Conservation (phyloP, 495 filamentous ascomycete genomes). For the Penicillium macrosclerotiorum region DNA sequence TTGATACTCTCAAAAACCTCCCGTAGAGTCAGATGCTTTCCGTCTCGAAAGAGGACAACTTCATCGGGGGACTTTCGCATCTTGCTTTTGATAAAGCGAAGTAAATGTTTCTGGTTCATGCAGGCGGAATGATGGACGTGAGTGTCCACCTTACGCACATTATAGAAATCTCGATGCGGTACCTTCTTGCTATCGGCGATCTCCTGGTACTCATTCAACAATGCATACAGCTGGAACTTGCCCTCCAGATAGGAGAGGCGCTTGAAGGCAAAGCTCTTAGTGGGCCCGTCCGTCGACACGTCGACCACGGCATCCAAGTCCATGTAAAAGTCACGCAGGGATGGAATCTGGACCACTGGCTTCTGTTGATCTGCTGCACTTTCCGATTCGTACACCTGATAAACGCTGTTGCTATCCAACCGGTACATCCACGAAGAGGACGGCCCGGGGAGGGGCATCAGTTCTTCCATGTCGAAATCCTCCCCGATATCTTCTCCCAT, state of each 20-base stretch:
- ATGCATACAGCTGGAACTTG: slow-evolving; percentile 89
- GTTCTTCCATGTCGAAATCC: slow-evolving; percentile 80
- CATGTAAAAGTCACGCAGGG: slow-evolving; percentile 89
- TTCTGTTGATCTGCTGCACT: slow-evolving; percentile 56
- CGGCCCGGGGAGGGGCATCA: slow-evolving; percentile 64
- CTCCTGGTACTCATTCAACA: slow-evolving; percentile 96
- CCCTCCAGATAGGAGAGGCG: slow-evolving; percentile 93
- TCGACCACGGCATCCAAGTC: slow-evolving; percentile 84
- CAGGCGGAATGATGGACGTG: slow-evolving; percentile 99
- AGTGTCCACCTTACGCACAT: slow-evolving; percentile 97
- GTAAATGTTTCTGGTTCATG: slow-evolving; percentile 98
- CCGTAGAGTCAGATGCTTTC: slow-evolving; percentile 82
- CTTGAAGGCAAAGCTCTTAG: slow-evolving; percentile 94
- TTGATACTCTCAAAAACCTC: slow-evolving; percentile 98
- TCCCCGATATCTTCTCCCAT: slow-evolving; percentile 87
- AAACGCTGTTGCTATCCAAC: slow-evolving; percentile 81
- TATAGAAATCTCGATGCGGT: slow-evolving; percentile 97
- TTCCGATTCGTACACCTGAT: slow-evolving; percentile 76
- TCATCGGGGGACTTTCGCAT: slow-evolving; percentile 98
- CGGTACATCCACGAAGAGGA: slow-evolving; percentile 69
- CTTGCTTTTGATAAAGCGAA: slow-evolving; percentile 98
- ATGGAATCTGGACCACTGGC: slow-evolving; percentile 79
- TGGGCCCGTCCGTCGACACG: slow-evolving; percentile 89
- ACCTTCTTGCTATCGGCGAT: slow-evolving; percentile 97
- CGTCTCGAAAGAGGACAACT: slow-evolving; percentile 88